Base-by-base conservation (phyloP, 2,329 filamentous ascomycete genomes). In the Ophiostoma tasmaniense region DNA sequence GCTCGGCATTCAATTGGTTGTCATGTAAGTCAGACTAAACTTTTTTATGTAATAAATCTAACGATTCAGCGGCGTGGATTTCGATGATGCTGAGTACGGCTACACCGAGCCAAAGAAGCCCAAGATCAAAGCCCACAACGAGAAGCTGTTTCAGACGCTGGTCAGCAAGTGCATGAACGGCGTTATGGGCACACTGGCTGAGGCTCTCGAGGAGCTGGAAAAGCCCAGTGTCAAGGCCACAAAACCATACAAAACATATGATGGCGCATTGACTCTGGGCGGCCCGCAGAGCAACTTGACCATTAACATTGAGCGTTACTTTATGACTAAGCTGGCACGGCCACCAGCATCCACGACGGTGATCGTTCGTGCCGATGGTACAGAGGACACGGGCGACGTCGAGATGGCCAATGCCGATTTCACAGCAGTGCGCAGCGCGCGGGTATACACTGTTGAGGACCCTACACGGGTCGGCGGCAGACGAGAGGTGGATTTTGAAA, bases 51-150 rank as follows among this genome's bases (percentile, higher is more conserved):
- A 6, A 33, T 8, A 33, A 20, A 45, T n/a, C 68, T 72, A 61
- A 66, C 59, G 33, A 33, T 11, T 35, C 30, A 93, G 90, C 68
- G 95, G 95, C 17, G 87, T 96, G 22, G 95, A 99, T 77, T 98
- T 99, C 78, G 93, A 99, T 76, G 93, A 97, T 76, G 77, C 87
- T 0, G 93, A 96, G 1, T 97, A 90, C 75, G 93, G 93, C 59
- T 91, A 92, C 76, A 96, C 96, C 77, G 94, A 98, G 79, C 93
- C 97, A 77, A 86, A 90, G 72, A 99, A 99, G 76, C 80, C 89
- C 22, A 73, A 45, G 13, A 30, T 55, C 6, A 42, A 90, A 87
- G 80, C 79, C n/a, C 79, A 84, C 64, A 97, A 96, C 74, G 95
- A 99, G 76, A 76, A 77, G 1, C 80, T 88, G 0, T 80, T 98